These are phyloP conservation scores for Amphirosellinia nigrospora DNA, from an alignment of 495 filamentous ascomycete species.

Conservation along the genomic window DNA sequence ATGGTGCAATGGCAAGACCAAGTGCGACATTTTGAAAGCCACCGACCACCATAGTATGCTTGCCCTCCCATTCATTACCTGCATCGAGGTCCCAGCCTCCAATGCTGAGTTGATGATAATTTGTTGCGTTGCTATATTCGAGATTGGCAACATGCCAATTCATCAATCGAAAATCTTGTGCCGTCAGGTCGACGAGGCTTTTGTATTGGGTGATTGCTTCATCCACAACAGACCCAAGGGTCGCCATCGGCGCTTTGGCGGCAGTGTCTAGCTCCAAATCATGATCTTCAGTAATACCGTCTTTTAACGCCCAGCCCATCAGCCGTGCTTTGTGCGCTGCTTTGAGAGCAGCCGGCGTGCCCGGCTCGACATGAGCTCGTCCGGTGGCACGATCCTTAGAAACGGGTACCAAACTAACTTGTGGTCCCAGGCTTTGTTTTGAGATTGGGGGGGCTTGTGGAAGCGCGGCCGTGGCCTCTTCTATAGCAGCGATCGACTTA, in stretches of 20 bases:
- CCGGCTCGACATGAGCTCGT: constrained; percentile 62
- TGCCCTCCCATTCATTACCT: constrained; percentile 95
- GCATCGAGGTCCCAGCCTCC: constrained; percentile 95
- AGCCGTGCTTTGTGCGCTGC: constrained; percentile 71
- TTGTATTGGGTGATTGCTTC: constrained; percentile 88
- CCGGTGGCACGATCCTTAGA: constrained; percentile 66
- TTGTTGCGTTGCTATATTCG: constrained; percentile 94
- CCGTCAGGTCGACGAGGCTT: constrained; percentile 77
- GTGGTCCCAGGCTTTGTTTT: constrained; percentile 53
- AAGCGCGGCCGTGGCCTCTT: constrained; percentile 60
- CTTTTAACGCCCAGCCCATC: constrained; percentile 82
- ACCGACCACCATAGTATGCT: constrained; percentile 89
- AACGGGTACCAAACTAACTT: constrained; percentile 61
- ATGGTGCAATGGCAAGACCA: constrained; percentile 77
- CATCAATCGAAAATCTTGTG: constrained; percentile 85
- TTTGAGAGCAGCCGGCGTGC: constrained; percentile 62
- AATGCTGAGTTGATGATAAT: constrained; percentile 84
- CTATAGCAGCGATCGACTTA: constrained; percentile 72
- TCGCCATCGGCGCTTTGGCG: constrained; percentile 66
- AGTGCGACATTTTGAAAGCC: constrained; percentile 91
- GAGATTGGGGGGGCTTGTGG: constrained; percentile 53
- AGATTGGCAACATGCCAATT: constrained; percentile 99
- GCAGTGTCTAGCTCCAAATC: constrained; percentile 77
- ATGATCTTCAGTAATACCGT: constrained; percentile 64
- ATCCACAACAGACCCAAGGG: constrained; percentile 87